Conservation (phyloP, 1,284 basidiomycete genomes). For the Cystobasidium pallidum region DNA sequence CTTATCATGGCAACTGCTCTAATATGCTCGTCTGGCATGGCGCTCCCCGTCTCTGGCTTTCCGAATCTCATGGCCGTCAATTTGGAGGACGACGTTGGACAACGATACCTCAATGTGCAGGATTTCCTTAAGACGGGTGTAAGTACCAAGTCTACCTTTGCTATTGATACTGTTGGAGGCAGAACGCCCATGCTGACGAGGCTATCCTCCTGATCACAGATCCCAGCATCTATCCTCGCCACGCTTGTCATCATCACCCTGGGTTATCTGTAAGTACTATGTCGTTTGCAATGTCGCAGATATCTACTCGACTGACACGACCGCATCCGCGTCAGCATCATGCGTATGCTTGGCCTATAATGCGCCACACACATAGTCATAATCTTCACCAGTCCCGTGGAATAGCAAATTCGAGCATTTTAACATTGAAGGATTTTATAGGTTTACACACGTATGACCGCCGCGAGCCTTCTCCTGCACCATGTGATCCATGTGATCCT, state of each 20-base stretch:
- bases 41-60: conserved; percentile 95
- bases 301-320: not conserved
- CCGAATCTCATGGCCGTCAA: conserved; percentile 67
- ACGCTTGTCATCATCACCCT: conserved; percentile 77
- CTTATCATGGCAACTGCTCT: conserved; percentile 86
- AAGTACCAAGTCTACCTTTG: too few species aligned
- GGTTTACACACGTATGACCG: too few species aligned
- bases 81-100: conserved; percentile 92
- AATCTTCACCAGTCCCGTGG: not conserved
- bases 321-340: conserved; percentile 17
- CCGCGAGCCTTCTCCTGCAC: too few species aligned
- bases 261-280: conserved; percentile 62
- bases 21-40: conserved; percentile 95
- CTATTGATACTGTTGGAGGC: too few species aligned
- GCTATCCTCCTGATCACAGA: conserved; percentile 69
- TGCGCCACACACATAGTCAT: not conserved
- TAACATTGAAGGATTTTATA: too few species aligned
- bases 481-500: too few species aligned
- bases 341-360: conserved; percentile 23
- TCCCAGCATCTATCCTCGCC: conserved; percentile 86
- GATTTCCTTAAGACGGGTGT: conserved; percentile 41
- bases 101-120: conserved; percentile 61
- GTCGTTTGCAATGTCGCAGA: too few species aligned
- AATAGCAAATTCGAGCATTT: too few species aligned
- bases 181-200: too few species aligned